These are phyloP conservation scores for Cyclanthera cordifolia DNA, from an alignment of 306 rosid genomes.

Conservation along the genomic window DNA sequence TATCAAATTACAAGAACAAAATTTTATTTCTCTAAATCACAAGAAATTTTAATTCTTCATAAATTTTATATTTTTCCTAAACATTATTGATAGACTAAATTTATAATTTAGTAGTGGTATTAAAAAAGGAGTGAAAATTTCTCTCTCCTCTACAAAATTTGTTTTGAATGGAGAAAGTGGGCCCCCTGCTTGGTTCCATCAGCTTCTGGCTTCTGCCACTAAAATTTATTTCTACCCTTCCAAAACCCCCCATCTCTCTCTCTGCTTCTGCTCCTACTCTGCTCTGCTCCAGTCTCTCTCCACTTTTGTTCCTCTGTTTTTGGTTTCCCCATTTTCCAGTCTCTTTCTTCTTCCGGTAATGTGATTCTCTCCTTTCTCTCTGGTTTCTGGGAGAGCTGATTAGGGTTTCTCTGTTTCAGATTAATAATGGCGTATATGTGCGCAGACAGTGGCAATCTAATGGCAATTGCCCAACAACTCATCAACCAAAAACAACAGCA, in stretches of 20 bases:
- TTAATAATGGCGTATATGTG: slow-evolving; percentile 63
- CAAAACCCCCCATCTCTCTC: background rate
- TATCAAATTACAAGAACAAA: too few species aligned
- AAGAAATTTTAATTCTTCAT: too few species aligned
- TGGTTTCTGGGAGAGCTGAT: background rate
- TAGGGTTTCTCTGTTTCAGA: background rate
- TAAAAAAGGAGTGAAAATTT: background rate
- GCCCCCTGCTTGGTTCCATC: background rate
- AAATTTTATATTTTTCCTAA: too few species aligned
- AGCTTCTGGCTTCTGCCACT: background rate
- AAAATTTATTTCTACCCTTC: background rate
- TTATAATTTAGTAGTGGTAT: background rate
- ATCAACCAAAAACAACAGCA: slow-evolving; percentile 80
- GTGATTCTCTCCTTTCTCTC: background rate
- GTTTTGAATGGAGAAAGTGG: slow-evolving; percentile 4
- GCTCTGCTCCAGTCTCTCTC: background rate
- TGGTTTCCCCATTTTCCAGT: background rate
- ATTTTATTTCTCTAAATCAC: too few species aligned
- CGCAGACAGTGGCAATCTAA: slow-evolving; percentile 85
- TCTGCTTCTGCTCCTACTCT: background rate
- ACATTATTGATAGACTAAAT: too few species aligned
- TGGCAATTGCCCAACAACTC: slow-evolving; percentile 96
- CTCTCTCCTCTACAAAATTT: background rate
- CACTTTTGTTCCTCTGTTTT: too few species aligned
- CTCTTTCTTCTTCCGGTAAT: slow-evolving; percentile 5